Percentiles rank a stretch among this genome's conserved stretches.
Evolutionary conservation across 2,329 filamentous ascomycete species (phyloP).

Genomic region (Aureobasidium sp.): DNA sequence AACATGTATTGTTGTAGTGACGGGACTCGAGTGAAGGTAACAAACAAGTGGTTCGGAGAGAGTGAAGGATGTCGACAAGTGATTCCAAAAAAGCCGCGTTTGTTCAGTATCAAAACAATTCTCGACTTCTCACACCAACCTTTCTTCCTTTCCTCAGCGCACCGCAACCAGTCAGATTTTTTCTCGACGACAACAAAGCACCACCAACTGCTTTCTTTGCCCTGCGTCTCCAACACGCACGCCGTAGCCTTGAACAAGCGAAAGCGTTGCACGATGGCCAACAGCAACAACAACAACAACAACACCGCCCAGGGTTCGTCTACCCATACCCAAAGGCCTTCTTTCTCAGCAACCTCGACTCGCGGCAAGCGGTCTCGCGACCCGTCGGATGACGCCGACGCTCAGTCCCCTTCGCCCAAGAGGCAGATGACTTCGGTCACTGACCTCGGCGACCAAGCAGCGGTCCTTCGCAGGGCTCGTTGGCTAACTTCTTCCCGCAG

Average conservation of each 20-base stretch:
- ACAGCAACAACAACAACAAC: neutral
- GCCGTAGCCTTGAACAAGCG: conserved; percentile 10
- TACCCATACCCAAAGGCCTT: neutral
- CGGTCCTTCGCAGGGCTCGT: neutral
- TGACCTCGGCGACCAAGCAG: neutral
- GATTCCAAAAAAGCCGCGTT: neutral
- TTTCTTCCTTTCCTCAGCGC: neutral
- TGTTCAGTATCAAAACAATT: neutral
- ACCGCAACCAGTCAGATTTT: neutral
- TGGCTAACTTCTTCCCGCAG: neutral
- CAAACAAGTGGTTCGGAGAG: neutral
- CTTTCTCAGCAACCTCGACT: neutral
- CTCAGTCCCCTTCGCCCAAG: conserved; percentile 1
- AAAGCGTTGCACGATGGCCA: conserved; percentile 1
- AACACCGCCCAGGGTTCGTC: neutral
- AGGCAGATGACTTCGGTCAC: conserved; percentile 9
- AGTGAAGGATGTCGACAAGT: no score
- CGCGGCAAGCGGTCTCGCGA: conserved; percentile 7
- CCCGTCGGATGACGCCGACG: neutral
- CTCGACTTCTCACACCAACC: neutral
- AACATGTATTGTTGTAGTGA: neutral
- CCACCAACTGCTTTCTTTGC: conserved; percentile 3
- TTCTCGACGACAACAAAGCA: conserved; percentile 1
- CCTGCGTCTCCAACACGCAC: neutral
- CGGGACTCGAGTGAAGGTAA: neutral